Evolutionary conservation across 1,284 basidiomycete genomes (phyloP).

Genomic region (Fomitopsis betulina): DNA sequence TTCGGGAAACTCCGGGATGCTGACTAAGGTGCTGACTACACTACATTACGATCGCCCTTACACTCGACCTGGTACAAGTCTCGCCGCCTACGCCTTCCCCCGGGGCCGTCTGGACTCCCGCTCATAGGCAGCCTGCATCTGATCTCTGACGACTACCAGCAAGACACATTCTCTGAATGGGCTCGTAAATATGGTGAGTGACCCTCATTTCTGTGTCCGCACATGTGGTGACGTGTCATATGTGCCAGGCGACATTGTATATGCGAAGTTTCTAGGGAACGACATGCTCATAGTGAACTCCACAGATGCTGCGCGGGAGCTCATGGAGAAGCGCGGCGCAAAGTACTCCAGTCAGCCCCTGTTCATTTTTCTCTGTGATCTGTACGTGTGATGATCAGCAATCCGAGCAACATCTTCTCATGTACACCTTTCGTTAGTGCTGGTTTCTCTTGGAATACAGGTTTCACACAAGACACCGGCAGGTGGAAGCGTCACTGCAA

Average conservation of each 20-base stretch:
- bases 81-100: slow-evolving; percentile 24
- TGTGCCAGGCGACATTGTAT: slow-evolving; percentile 21
- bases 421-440: neutral
- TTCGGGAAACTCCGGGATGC: no score
- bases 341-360: no score
- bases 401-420: neutral
- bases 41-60: no score
- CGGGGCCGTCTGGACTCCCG: slow-evolving; percentile 42
- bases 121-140: slow-evolving; percentile 48
- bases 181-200: neutral
- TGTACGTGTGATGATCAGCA: neutral
- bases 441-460: slow-evolving; percentile 24
- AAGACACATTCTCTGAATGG: slow-evolving; percentile 21
- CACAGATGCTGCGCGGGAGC: slow-evolving; percentile 28
- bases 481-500: slow-evolving; percentile 25
- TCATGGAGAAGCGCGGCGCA: slow-evolving; percentile 35
- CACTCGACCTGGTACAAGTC: neutral
- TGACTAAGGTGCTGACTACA: no score
- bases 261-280: slow-evolving; percentile 29
- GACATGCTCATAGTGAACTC: slow-evolving; percentile 35
- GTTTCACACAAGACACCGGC: slow-evolving; percentile 23
- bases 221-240: neutral
- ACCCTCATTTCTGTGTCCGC: neutral
- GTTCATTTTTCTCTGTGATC: slow-evolving; percentile 31
- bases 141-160: slow-evolving; percentile 34